phyloP scores from a whole-genome alignment of 2,329 filamentous ascomycete genomes.

The Scedosporium boydii region DNA sequence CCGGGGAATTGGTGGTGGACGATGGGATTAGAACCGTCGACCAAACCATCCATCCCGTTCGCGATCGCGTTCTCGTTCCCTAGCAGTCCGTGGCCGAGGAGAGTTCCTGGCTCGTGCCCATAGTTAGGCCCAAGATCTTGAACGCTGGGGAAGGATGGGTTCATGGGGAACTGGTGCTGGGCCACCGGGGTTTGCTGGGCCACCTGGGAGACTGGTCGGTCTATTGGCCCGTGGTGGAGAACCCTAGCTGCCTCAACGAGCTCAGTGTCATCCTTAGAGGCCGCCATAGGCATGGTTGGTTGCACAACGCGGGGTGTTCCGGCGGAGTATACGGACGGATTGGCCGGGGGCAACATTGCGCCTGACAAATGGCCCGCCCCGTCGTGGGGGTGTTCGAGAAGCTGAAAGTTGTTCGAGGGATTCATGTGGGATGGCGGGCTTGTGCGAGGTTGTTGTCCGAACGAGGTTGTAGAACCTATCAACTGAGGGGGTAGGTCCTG shows the following conservation, averaged over 20 bases:
- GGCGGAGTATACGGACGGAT: too few relatives aligned
- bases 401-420: too few relatives aligned
- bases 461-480: slow-evolving; percentile 56
- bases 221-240: too few relatives aligned
- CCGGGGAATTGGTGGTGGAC: neutral
- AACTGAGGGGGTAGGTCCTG: slow-evolving; percentile 53
- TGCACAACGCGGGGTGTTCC: too few relatives aligned
- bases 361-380: too few relatives aligned
- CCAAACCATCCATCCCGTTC: neutral
- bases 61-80: neutral
- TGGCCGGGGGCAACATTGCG: too few relatives aligned
- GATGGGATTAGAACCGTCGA: neutral
- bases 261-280: neutral
- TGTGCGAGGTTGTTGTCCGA: slow-evolving; percentile 38
- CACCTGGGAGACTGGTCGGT: neutral
- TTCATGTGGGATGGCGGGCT: neutral
- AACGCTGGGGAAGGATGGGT: neutral
- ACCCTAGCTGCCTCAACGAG: too few relatives aligned
- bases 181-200: neutral
- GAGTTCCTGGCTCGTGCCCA: neutral
- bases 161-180: neutral
- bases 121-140: neutral
- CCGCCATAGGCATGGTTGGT: neutral
- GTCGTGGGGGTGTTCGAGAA: too few relatives aligned
- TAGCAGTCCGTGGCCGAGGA: neutral